phyloP scores from a whole-genome alignment of 2,329 filamentous ascomycete genomes.

The Xylariaceae sp. region DNA sequence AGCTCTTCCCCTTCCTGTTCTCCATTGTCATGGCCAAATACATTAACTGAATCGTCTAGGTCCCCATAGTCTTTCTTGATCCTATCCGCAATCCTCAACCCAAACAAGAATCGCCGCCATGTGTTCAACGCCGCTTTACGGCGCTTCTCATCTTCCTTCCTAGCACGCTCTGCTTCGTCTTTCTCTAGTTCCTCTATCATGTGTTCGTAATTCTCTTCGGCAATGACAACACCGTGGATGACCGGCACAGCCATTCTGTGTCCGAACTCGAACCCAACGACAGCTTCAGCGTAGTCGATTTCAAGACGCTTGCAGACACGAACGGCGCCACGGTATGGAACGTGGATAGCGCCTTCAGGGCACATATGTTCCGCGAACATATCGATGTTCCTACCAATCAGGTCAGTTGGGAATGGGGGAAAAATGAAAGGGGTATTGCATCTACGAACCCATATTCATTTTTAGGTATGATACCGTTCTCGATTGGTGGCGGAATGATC shows the following conservation, averaged over 20 bases:
- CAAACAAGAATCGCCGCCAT: conserved; percentile 87
- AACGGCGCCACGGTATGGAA: conserved; percentile 72
- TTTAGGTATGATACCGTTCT: conserved; percentile 82
- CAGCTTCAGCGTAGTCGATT: conserved; percentile 89
- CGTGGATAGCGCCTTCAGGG: conserved; percentile 72
- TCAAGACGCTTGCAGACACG: conserved; percentile 78
- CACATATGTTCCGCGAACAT: conserved; percentile 94
- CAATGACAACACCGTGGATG: conserved; percentile 84
- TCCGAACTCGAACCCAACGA: conserved; percentile 94
- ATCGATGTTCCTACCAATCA: conserved; percentile 67
- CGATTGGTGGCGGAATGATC: conserved; percentile 87
- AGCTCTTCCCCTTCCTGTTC: conserved; percentile 6
- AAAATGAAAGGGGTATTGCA: background rate
- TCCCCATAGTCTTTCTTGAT: conserved; percentile 74
- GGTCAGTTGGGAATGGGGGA: conserved; percentile 58
- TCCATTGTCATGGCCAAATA: conserved; percentile 43
- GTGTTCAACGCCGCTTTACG: conserved; percentile 66
- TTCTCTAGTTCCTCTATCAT: conserved; percentile 76
- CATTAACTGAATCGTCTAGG: conserved; percentile 46
- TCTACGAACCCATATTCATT: conserved; percentile 69
- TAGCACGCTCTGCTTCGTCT: conserved; percentile 68
- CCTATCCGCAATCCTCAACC: conserved; percentile 74
- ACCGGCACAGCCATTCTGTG: conserved; percentile 91
- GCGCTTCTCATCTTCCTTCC: conserved; percentile 80
- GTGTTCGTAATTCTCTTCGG: conserved; percentile 69